Conservation (phyloP, 23 red algal species). For the Gracilariopsis chorda region DNA sequence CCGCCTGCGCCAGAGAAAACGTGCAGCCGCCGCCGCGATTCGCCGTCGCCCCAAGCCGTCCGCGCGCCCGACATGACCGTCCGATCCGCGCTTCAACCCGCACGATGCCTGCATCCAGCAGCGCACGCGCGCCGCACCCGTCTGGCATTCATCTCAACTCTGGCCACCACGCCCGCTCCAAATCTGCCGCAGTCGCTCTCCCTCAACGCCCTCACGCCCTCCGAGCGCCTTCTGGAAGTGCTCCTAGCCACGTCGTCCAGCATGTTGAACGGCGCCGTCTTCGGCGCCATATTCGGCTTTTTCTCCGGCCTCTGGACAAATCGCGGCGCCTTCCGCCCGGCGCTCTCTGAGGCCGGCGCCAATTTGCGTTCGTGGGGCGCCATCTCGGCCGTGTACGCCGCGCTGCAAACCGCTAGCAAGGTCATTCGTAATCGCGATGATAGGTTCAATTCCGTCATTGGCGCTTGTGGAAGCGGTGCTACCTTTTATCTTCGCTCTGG, state of each 20-base stretch:
- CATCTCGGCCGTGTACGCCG: slow-evolving; percentile 79
- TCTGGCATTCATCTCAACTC: neutral
- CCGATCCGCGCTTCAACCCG: slow-evolving; percentile 5
- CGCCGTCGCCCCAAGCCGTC: neutral
- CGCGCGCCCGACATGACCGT: neutral
- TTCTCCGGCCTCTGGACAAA: slow-evolving; percentile 69
- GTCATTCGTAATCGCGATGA: slow-evolving; percentile 71
- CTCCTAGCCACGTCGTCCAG: slow-evolving; percentile 51
- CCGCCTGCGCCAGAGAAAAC: too few relatives aligned
- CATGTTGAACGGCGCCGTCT: slow-evolving; percentile 71
- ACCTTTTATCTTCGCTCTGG: slow-evolving; percentile 68
- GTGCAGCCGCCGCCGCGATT: too few relatives aligned
- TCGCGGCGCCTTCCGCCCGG: slow-evolving; percentile 32
- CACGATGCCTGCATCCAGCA: neutral
- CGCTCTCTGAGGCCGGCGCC: slow-evolving; percentile 59
- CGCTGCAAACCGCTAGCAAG: slow-evolving; percentile 76
- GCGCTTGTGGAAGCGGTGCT: slow-evolving; percentile 87
- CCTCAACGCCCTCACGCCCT: slow-evolving; percentile 6
- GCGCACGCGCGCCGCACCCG: neutral
- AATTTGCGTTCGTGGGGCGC: slow-evolving; percentile 77
- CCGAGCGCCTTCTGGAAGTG: slow-evolving; percentile 48
- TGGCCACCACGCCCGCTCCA: neutral
- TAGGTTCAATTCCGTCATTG: slow-evolving; percentile 75
- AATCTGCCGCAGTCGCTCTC: slow-evolving; percentile 17
- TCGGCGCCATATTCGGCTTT: slow-evolving; percentile 85